Evolutionary conservation across 108 stramenopile genomes (phyloP).

Genomic region (Chaetoceros muelleri): DNA sequence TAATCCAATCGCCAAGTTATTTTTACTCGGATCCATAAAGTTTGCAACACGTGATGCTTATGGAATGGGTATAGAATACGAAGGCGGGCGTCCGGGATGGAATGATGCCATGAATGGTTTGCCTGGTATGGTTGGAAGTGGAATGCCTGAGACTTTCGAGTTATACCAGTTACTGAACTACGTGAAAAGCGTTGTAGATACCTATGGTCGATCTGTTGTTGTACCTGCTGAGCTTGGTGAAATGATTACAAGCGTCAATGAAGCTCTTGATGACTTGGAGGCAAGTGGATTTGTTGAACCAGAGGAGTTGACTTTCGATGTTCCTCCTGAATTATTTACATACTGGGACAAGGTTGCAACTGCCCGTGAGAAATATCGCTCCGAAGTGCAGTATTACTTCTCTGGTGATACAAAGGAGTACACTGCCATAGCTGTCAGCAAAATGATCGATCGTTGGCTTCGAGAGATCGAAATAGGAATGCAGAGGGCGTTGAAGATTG

Average conservation of each 20-base stretch:
- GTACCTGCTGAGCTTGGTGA: conserved; percentile 64
- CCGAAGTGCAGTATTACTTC: conserved; percentile 72
- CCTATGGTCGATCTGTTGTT: conserved; percentile 52
- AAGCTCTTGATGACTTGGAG: conserved; percentile 62
- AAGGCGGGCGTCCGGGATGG: conserved; percentile 95
- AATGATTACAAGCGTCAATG: conserved; percentile 59
- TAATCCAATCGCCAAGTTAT: conserved; percentile 59
- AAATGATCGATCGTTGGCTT: conserved; percentile 61
- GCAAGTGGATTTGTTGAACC: conserved; percentile 55
- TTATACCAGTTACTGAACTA: conserved; percentile 73
- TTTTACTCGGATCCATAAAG: conserved; percentile 79
- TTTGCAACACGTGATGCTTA: conserved; percentile 91
- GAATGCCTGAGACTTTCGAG: conserved; percentile 91
- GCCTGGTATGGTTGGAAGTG: conserved; percentile 68
- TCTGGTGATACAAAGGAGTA: conserved; percentile 59
- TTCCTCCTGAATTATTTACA: conserved; percentile 70
- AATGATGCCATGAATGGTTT: conserved; percentile 94
- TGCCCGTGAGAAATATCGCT: conserved; percentile 83
- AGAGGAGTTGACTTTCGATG: conserved; percentile 46
- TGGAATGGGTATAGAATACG: conserved; percentile 95
- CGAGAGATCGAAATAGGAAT: conserved; percentile 71
- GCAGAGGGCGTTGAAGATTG: conserved; percentile 67
- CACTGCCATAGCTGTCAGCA: conserved; percentile 40
- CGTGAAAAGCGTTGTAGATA: conserved; percentile 56
- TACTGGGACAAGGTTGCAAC: conserved; percentile 86